These are phyloP conservation scores for Coemansia sp. DNA, from an alignment of 192 early-diverging fungal species.

Conservation along the genomic window DNA sequence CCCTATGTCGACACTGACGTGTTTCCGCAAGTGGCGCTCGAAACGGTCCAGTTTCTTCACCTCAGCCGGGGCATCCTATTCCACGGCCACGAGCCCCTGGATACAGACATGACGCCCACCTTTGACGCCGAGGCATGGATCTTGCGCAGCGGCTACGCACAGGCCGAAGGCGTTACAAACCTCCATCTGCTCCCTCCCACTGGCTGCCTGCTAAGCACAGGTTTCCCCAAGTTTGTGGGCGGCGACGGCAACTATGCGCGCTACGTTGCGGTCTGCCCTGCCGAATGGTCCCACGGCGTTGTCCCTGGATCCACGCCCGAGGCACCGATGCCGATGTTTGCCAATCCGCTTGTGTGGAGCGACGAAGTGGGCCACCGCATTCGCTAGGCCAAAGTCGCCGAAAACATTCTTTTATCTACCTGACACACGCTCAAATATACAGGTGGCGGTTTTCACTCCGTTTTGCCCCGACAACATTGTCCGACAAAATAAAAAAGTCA, in stretches of 20 bases:
- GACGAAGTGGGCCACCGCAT: constrained; percentile 27
- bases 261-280: constrained; percentile 53
- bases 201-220: constrained; percentile 55
- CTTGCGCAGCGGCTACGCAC: constrained; percentile 47
- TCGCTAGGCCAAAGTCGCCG: neutral
- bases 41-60: constrained; percentile 51
- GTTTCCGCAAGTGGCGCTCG: constrained; percentile 53
- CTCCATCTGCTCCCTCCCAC: constrained; percentile 51
- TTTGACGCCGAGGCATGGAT: constrained; percentile 53
- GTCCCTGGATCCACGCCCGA: constrained; percentile 37
- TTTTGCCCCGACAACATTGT: neutral
- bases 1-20: constrained; percentile 51
- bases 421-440: neutral
- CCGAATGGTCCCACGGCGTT: constrained; percentile 41
- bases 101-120: constrained; percentile 53
- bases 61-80: constrained; percentile 48
- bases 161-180: constrained; percentile 56
- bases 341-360: constrained; percentile 34
- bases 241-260: constrained; percentile 54
- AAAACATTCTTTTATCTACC: no score
- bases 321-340: constrained; percentile 46
- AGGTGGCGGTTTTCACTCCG: no score
- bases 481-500: neutral
- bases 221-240: constrained; percentile 55
- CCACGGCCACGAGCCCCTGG: constrained; percentile 57